These are phyloP conservation scores for Haplographium delicatum DNA, from an alignment of 495 filamentous ascomycete species.

Conservation along the genomic window DNA sequence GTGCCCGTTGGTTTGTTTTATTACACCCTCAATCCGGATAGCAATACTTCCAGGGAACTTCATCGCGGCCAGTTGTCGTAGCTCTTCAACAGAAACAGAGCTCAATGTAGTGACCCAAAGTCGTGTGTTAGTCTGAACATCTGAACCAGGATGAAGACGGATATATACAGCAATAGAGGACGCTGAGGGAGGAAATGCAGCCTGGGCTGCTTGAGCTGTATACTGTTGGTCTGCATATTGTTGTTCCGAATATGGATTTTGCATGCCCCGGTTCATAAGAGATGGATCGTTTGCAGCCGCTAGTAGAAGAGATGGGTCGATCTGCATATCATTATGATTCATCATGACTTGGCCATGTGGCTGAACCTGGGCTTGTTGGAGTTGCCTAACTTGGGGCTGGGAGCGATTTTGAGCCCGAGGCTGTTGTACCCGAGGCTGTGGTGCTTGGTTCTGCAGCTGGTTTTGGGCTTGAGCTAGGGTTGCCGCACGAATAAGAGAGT, in stretches of 20 bases:
- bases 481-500: slow-evolving; percentile 25
- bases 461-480: slow-evolving; percentile 22
- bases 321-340: slow-evolving; percentile 54
- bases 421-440: not conserved
- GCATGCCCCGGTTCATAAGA: slow-evolving; percentile 29
- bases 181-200: slow-evolving; percentile 32
- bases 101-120: slow-evolving; percentile 61
- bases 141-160: slow-evolving; percentile 52
- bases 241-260: slow-evolving; percentile 43
- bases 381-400: slow-evolving; percentile 23
- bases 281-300: slow-evolving; percentile 27
- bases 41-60: slow-evolving; percentile 53
- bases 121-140: slow-evolving; percentile 38
- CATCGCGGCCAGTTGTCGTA: slow-evolving; percentile 47
- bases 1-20: slow-evolving; percentile 51
- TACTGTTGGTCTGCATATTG: slow-evolving; percentile 38
- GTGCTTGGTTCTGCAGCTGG: slow-evolving; percentile 7
- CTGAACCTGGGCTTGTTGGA: slow-evolving; percentile 15
- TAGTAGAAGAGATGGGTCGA: slow-evolving; percentile 53
- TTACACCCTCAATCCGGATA: slow-evolving; percentile 57
- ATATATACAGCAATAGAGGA: slow-evolving; percentile 55
- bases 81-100: slow-evolving; percentile 47
- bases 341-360: slow-evolving; percentile 41
- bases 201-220: slow-evolving; percentile 28
- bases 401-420: slow-evolving; percentile 18